Conservation (phyloP, 129 eudicot genomes). For the Ambrosia trifida region DNA sequence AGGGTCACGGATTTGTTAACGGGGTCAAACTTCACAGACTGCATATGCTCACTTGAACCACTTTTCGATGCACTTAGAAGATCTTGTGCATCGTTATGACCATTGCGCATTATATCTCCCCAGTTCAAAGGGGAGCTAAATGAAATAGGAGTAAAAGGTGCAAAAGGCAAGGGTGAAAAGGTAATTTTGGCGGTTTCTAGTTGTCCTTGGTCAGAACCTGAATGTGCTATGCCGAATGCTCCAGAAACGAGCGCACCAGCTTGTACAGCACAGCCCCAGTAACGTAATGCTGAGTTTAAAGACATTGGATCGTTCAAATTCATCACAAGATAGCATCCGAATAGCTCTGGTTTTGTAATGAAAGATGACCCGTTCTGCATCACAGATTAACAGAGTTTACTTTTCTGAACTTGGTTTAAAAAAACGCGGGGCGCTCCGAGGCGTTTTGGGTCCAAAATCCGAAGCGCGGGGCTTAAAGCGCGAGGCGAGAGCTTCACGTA, state of each 20-base stretch:
- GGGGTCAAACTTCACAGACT: slow-evolving; percentile 64
- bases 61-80: slow-evolving; percentile 42
- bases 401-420: background rate
- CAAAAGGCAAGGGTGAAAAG: slow-evolving; percentile 78
- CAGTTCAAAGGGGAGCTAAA: slow-evolving; percentile 42
- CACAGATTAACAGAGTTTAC: slow-evolving; percentile 4
- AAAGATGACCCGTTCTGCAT: slow-evolving; percentile 75
- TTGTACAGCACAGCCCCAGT: slow-evolving; percentile 92
- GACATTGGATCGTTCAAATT: slow-evolving; percentile 55
- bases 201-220: slow-evolving; percentile 33
- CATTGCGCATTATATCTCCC: slow-evolving; percentile 52
- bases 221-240: slow-evolving; percentile 59
- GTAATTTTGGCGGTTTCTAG: slow-evolving; percentile 41
- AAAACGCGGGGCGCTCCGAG: no score
- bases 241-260: slow-evolving; percentile 87
- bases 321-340: slow-evolving; percentile 84
- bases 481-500: no score
- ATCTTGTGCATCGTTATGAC: slow-evolving; percentile 40
- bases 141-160: slow-evolving; percentile 48
- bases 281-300: slow-evolving; percentile 70
- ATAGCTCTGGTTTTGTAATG: slow-evolving; percentile 60
- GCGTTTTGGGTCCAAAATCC: no score
- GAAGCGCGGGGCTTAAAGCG: no score
- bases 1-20: slow-evolving; percentile 68
- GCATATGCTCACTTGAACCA: slow-evolving; percentile 25